Evolutionary conservation across 2,329 filamentous ascomycete genomes (phyloP), one percentile per base, ranked within the genome.

Genomic region (Colletotrichum euphorbiae): DNA sequence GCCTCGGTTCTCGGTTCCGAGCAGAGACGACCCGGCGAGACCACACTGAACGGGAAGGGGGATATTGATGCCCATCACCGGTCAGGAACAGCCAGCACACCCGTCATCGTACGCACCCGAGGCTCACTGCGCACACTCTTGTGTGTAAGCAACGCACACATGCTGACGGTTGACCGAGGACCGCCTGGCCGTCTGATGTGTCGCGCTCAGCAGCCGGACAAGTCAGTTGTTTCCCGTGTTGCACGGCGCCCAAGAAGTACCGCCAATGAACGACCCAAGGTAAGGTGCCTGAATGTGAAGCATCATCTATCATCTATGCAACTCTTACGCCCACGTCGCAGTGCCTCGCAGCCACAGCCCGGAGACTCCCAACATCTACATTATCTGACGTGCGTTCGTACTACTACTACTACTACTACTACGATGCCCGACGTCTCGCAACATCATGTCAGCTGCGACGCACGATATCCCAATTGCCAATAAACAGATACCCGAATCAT

Each of bases 241-340:
- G 38, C 31, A 52, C 64, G 52, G 51, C 36, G 59, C 64, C 64
- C 43, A 28, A 64, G 31, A 48, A 52, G 24, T 17, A 31, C 45
- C 56, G 46, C 65, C 66, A 69, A 69, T 67, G 43, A 67, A 50
- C 15, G 43, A 6, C 13, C 13, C 43, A 43, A 13, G 11, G 65
- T 65, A 43, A 13, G 11, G 65, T 65, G 61, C 65, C 65, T 68
- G 65, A 65, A 38, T n/a, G n/a, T n/a, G n/a, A n/a, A n/a, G n/a
- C n/a, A n/a, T n/a, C n/a, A n/a, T n/a, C n/a, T n/a, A n/a, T 43
- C 13, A 13, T 11, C 15, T 31, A 1, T 31, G n/a, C 24, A 33
- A 15, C 33, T 48, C 31, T 21, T 21, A 36, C 56, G 31, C 43
- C 45, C 6, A 11, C 28, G 43, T 48, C 19, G 43, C 43, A 50